These are phyloP conservation scores for Helminthosporium solani DNA, from an alignment of 2,329 filamentous ascomycete genomes.

Conservation along the genomic window DNA sequence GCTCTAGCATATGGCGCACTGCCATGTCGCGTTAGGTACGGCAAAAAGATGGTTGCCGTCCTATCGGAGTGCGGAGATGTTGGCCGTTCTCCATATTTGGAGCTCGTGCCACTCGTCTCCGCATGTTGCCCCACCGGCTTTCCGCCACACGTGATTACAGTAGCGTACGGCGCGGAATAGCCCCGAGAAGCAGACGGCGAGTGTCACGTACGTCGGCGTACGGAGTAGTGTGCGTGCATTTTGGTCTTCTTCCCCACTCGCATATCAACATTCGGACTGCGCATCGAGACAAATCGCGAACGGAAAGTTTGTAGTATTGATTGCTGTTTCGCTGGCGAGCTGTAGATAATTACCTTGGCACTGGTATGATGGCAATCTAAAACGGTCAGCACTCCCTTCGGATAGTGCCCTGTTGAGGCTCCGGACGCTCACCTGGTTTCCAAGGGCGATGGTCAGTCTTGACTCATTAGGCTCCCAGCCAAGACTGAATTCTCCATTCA, in stretches of 20 bases:
- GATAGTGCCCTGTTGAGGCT: too few relatives aligned
- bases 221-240: neutral
- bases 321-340: neutral
- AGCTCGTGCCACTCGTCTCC: conserved; percentile 20
- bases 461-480: conserved; percentile 44
- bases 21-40: too few relatives aligned
- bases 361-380: conserved; percentile 39
- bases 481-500: conserved; percentile 39
- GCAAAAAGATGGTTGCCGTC: conserved; percentile 4
- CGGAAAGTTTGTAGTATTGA: neutral
- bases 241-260: neutral
- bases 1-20: conserved; percentile 5
- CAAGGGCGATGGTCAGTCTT: conserved; percentile 39
- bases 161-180: conserved; percentile 4
- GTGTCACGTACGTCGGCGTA: too few relatives aligned
- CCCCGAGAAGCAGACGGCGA: conserved; percentile 2
- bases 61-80: conserved; percentile 13
- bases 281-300: neutral
- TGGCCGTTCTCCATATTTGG: conserved; percentile 17
- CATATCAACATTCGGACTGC: neutral
- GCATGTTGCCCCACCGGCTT: conserved; percentile 18
- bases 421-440: conserved; percentile 39
- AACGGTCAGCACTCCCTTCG: conserved; percentile 4
- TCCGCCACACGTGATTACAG: conserved; percentile 15
- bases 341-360: conserved; percentile 25